Evolutionary conservation across 495 filamentous ascomycete species (phyloP), one percentile per base, ranked within the genome.

Genomic region (Penicillium alfredii): DNA sequence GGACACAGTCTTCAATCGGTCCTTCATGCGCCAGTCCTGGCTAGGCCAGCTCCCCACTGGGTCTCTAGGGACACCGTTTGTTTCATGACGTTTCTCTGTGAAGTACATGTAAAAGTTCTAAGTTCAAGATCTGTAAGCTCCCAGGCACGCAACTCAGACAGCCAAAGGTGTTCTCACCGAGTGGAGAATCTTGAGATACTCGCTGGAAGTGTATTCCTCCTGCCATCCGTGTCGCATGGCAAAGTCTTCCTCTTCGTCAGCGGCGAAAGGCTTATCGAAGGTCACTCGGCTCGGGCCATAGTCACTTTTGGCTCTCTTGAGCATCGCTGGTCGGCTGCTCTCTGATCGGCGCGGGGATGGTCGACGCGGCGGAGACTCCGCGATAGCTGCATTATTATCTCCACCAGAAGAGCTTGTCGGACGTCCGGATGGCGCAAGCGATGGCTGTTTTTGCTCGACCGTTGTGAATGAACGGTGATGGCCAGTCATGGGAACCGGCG

Each of bases 1-100:
- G 3, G 88, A 94, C 13, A 97, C 88, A 0, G 92, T 99, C 66
- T 99, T 99, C 39, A 96, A 67, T 4, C 92, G 79, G 59, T 99
- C 93, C 38, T 84, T 81, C 86, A 95, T 94, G 29, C 90, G 82
- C 92, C 92, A 99, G 47, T 97, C 90, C 53, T 89, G 80, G 8
- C 90, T 77, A 4, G 74, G 76, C 61, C 72, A 74, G 36, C 64
- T 69, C 31, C 67, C 68, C 11, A 64, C 64, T 11, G 73, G 69
- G 24, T 74, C 72, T 56, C 89, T 83, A 7, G 93, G 88, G 37
- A 92, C 85, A 11, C 92, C 93, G 22, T 88, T 87, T n/a, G 87
- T 92, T 56, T 97, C 92, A 57, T 97, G 92, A 16, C 88, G 81
- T 58, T 97, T 97, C 56, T 97, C 92, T 30, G 88, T 94, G 56